phyloP scores from a whole-genome alignment of 352 stramenopile species.

The Globisporangium mamillatum region DNA sequence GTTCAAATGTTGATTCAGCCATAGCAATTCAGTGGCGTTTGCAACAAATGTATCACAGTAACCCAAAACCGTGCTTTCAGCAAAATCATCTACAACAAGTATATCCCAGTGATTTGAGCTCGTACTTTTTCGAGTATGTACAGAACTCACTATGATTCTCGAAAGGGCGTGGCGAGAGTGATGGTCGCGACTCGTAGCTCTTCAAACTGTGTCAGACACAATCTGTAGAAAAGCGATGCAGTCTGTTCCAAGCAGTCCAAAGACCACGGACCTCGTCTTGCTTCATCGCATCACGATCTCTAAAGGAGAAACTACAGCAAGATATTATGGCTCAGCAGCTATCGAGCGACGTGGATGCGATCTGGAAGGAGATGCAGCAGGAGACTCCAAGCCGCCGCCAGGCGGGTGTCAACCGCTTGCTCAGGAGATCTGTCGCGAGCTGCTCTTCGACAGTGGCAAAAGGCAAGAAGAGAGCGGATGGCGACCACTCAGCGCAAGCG shows the following conservation, averaged over 20 bases:
- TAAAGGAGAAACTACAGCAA: background rate
- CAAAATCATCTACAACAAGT: background rate
- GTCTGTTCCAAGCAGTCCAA: too few species aligned
- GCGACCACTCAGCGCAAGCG: too few species aligned
- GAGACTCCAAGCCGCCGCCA: slow-evolving; percentile 16
- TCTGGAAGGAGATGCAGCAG: slow-evolving; percentile 52
- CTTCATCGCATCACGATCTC: background rate
- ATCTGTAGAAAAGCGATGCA: background rate
- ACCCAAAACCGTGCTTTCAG: too few species aligned
- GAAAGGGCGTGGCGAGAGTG: background rate
- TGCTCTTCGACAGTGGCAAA: slow-evolving; percentile 7
- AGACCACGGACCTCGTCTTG: background rate
- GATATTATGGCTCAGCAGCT: background rate
- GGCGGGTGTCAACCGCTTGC: slow-evolving; percentile 28
- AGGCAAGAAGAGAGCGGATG: background rate
- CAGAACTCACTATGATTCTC: background rate
- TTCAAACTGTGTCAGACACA: background rate
- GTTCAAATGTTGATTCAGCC: too few species aligned
- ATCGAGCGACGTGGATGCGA: slow-evolving; percentile 26
- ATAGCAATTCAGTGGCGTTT: too few species aligned
- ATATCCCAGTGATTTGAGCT: background rate
- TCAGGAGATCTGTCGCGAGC: slow-evolving; percentile 42
- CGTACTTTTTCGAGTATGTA: background rate
- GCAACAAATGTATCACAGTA: too few species aligned
- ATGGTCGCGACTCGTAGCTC: background rate